Base-by-base conservation (phyloP, 2,329 filamentous ascomycete genomes). In the Leptosphaerulina australis region DNA sequence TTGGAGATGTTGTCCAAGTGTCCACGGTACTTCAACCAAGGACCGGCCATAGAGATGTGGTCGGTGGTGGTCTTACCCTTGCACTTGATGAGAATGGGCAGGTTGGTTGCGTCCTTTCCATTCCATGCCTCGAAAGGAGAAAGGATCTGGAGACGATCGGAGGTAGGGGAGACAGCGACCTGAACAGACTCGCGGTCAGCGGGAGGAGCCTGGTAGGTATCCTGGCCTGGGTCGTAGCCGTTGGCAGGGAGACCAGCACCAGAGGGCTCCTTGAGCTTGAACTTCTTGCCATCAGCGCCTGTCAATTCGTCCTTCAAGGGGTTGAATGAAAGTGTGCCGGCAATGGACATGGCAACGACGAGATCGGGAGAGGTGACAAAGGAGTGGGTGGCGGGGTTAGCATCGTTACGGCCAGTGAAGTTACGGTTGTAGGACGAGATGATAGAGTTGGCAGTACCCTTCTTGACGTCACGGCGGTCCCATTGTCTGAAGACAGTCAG, bases 1-100 rank as follows among this genome's bases (percentile, higher is more conserved):
- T 97, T 97, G 74, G 92, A 97, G 80, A 97, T 97, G 85, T 97
- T 97, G 85, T 97, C 93, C 70, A 97, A 83, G 75, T 97, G 93
- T 58, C 93, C 93, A 84, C 93, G 91, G 85, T 97, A 97, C 84
- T 97, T 97, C 76, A 97, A 82, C 92, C 92, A 96, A 56, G 92
- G 91, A 62, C 92, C 91, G 63, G 91, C 92, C 90, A 96, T 95
- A 56, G 91, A 96, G 78, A 96, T 96, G 81, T 96, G 91, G 73
- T 96, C 92, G 59, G 92, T 96, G 60, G 92, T 97, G 61, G 91
- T 96, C 86, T 97, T 97, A 77, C 93, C 93, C 78, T 94, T 78
- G 59, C 88, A 84, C 87, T 99, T 99, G 84, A 97, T 97, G 60
- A 99, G 82, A 70, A 99, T 96, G 54, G 92, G 92, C 55, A 95